Base-by-base conservation (phyloP, 192 early-diverging fungal species). In the Coemansia sp. region DNA sequence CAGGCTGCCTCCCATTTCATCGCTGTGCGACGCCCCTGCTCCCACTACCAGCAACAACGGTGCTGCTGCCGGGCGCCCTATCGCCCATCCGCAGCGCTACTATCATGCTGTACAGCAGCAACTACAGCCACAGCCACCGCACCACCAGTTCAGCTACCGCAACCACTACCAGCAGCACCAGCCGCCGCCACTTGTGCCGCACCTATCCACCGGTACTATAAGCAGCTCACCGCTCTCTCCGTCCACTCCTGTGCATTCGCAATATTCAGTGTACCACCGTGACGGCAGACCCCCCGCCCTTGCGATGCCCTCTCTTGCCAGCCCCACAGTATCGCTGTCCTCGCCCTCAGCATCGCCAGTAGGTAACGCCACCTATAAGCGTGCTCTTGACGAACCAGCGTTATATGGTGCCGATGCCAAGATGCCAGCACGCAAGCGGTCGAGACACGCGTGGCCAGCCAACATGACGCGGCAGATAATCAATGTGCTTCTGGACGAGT, bases 401-500 rank as follows among this genome's bases (percentile, higher is more conserved):
- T n/a, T n/a, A n/a, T n/a, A n/a, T n/a, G n/a, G n/a, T n/a, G n/a
- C n/a, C n/a, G n/a, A n/a, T n/a, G n/a, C n/a, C 28, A 29, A 20
- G 53, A 29, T 6, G 37, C 48, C 67, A 25, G 29, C 70, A n/a
- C 77, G 71, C 58, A 79, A 79, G 58, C 55, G 77, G n/a, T 79
- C 77, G 33, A 56, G 77, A 5, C 63, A 79, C 58, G 77, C 77
- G 9, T 79, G 77, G 77, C 71, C 77, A 0, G 65, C 71, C 10
- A 65, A 72, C 29, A 74, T 71, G 71, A 79, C 77, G 1, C 60
- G 77, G 31, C 64, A 79, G 29, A 79, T 79, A 7, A 79, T 74
- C 58, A 79, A 79, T 46, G 77, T 79, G 28, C 64, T 79, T 18
- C 46, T 79, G 51, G 67, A 74, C 64, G 77, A 79, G 71, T 79